Evolutionary conservation across 2,329 filamentous ascomycete genomes (phyloP), one percentile per base, ranked within the genome.

Genomic region (Alternaria burnsii): DNA sequence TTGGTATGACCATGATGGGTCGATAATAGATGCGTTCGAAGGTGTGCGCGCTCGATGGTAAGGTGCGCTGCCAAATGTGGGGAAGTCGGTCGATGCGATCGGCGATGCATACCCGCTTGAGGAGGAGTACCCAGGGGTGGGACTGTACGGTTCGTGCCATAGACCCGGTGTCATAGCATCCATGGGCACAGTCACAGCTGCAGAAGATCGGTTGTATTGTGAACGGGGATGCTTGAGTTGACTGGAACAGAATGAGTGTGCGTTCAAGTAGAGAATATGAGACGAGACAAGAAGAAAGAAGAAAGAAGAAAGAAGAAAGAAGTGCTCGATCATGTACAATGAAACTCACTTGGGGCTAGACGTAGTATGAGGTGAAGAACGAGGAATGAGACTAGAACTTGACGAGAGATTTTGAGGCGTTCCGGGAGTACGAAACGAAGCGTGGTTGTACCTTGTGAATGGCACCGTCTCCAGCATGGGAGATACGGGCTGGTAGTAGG

Each of bases 341-440:
- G 68, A 70, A 76, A 78, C 76, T 78, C 76, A 78, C 76, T 76
- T 77, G 57, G 66, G 63, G 69, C 47, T 52, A 50, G 70, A 71
- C 58, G 64, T 63, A 53, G 69, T 71, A 62, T 24, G 60, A 46
- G 69, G 68, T 76, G 67, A 72, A 62, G 71, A 73, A 72, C 71
- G 71, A 71, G 71, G 58, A 65, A 71, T 53, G 71, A 63, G 59
- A 73, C 62, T 69, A 62, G 69, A 71, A 66, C 52, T 59, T 60
- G 71, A 71, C 16, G 71, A 69, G 62, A 71, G 64, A 61, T 65
- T 63, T 65, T 70, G 67, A 67, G 75, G 72, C 69, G 76, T 75
- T 62, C 71, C 68, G 74, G 76, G 76, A 73, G 74, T 76, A 78
- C 73, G 75, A 76, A 78, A 78, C 65, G 67, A 65, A 65, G 66